Evolutionary conservation across 495 filamentous ascomycete genomes (phyloP).

Genomic region (Antarctomyces pellizariae): DNA sequence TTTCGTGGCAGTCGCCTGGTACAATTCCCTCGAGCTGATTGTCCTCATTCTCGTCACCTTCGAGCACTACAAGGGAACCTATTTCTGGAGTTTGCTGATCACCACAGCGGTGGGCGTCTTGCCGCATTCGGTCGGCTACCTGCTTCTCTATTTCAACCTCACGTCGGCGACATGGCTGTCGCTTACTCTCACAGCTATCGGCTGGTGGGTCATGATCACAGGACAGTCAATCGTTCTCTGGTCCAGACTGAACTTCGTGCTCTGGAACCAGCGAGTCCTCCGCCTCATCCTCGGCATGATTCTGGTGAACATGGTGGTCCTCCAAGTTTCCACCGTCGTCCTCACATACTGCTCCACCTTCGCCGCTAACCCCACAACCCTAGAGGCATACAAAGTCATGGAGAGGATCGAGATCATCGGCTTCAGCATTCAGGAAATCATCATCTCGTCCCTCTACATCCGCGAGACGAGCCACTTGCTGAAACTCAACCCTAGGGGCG

Average conservation of each 20-base stretch:
- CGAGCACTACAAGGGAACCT: constrained; percentile 14
- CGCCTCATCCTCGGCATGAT: constrained; percentile 33
- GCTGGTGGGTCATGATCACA: constrained; percentile 42
- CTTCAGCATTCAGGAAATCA: constrained; percentile 31
- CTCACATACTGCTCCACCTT: constrained; percentile 19
- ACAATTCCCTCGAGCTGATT: constrained; percentile 21
- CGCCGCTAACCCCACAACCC: constrained; percentile 17
- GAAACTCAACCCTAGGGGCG: constrained; percentile 9
- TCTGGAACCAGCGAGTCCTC: constrained; percentile 23
- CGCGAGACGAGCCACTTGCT: constrained; percentile 27
- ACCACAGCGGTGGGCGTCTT: constrained; percentile 25
- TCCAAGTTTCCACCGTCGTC: constrained; percentile 32
- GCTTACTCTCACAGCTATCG: constrained; percentile 23
- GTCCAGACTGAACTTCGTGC: constrained; percentile 40
- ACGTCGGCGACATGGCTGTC: constrained; percentile 17
- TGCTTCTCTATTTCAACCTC: constrained; percentile 34
- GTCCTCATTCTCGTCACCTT: constrained; percentile 19
- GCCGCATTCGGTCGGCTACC: constrained; percentile 32
- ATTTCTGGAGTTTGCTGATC: constrained; percentile 21
- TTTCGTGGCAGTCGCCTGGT: constrained; percentile 17
- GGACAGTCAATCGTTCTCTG: constrained; percentile 44
- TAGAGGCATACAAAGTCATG: constrained; percentile 25
- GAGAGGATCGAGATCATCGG: constrained; percentile 32
- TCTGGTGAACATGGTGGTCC: constrained; percentile 25
- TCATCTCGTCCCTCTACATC: constrained; percentile 33